phyloP scores from a whole-genome alignment of 2,329 filamentous ascomycete genomes.

The Paracoccidioides lutzii region DNA sequence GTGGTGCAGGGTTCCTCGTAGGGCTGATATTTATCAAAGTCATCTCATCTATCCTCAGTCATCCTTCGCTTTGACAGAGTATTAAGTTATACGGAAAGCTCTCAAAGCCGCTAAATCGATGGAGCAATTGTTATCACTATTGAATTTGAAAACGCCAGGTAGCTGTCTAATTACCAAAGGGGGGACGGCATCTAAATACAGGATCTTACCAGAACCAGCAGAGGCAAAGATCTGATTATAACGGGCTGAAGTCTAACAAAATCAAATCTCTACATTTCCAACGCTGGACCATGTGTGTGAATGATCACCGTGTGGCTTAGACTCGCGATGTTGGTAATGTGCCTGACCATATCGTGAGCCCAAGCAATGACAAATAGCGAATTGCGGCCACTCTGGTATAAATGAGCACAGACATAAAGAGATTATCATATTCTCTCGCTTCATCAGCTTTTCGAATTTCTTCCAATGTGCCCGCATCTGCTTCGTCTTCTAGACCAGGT shows the following conservation, averaged over 20 bases:
- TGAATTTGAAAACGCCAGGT: no score
- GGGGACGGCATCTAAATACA: no score
- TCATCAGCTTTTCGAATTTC: constrained; percentile 14
- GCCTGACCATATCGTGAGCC: constrained; percentile 32
- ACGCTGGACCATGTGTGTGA: constrained; percentile 28
- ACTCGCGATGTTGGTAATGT: constrained; percentile 33
- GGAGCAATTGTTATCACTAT: no score
- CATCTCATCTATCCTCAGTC: no score
- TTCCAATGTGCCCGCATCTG: constrained; percentile 10
- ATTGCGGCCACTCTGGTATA: constrained; percentile 46
- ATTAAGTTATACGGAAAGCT: no score
- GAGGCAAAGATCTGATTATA: not conserved
- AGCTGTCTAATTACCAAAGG: no score
- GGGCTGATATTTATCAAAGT: no score
- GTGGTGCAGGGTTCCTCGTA: no score
- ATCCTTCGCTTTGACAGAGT: no score
- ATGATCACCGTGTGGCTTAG: constrained; percentile 38
- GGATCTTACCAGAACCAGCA: not conserved
- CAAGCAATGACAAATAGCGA: constrained; percentile 41
- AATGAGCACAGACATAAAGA: constrained; percentile 46
- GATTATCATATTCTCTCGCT: constrained; percentile 33
- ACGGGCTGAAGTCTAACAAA: not conserved
- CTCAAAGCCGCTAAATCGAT: no score
- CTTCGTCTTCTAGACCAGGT: constrained; percentile 19
- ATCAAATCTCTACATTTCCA: constrained; percentile 22